Percentiles rank a stretch among this genome's conserved stretches.
These are phyloP conservation scores for Astrothelium subdiscretum DNA, from an alignment of 495 filamentous ascomycete genomes.

Conservation along the genomic window DNA sequence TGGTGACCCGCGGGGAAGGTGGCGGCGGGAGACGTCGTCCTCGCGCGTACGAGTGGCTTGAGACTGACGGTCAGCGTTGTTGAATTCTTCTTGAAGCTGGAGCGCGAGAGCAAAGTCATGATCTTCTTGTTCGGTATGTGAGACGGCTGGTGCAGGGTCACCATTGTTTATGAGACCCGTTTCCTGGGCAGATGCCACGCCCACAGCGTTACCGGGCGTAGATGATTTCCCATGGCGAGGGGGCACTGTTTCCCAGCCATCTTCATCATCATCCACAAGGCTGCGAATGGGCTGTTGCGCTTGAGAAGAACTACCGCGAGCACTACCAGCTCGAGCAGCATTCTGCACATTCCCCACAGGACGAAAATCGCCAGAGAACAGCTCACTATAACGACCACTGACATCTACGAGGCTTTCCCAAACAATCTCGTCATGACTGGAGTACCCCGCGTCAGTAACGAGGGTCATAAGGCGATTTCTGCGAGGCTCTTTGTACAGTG, in stretches of 20 bases:
- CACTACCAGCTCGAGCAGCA: neutral
- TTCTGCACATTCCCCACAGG: slow-evolving; percentile 49
- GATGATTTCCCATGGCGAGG: slow-evolving; percentile 23
- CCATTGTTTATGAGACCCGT: slow-evolving; percentile 2
- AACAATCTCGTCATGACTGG: slow-evolving; percentile 78
- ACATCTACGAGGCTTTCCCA: slow-evolving; percentile 92
- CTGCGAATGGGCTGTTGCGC: slow-evolving; percentile 7
- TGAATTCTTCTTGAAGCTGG: slow-evolving; percentile 75
- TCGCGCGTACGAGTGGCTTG: slow-evolving; percentile 30
- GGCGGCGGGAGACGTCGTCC: slow-evolving; percentile 40
- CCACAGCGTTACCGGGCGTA: slow-evolving; percentile 5
- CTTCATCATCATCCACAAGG: slow-evolving; percentile 18
- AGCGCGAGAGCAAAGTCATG: slow-evolving; percentile 67
- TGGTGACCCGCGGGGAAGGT: slow-evolving; percentile 41
- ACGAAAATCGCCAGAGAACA: slow-evolving; percentile 84
- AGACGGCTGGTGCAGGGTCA: neutral
- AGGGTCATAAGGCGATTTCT: slow-evolving; percentile 61
- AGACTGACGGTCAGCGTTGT: slow-evolving; percentile 45
- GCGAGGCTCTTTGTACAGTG: slow-evolving; percentile 69
- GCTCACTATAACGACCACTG: slow-evolving; percentile 69
- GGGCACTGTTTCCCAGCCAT: slow-evolving; percentile 42
- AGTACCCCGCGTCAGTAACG: slow-evolving; percentile 87
- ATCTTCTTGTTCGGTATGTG: slow-evolving; percentile 52
- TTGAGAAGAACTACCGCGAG: neutral
- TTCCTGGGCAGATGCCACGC: slow-evolving; percentile 5